Percentiles rank a stretch among this genome's conserved stretches.
phyloP scores from a whole-genome alignment of 345 rosid species.

The Camelina neglecta region DNA sequence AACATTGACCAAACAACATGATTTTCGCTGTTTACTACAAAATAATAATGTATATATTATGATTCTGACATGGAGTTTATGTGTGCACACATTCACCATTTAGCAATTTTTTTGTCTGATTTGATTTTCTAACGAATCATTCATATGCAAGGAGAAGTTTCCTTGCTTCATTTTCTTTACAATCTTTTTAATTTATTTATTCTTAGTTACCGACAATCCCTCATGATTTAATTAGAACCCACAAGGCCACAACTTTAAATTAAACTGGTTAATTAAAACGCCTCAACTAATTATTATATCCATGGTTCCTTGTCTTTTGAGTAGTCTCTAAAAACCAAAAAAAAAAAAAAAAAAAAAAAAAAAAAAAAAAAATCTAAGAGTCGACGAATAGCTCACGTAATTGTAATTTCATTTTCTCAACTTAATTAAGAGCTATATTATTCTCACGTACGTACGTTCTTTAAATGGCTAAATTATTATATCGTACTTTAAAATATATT shows the following conservation, averaged over 20 bases:
- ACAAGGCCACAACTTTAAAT: conserved; percentile 17
- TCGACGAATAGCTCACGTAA: neutral
- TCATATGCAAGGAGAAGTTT: conserved; percentile 26
- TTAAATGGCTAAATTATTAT: neutral
- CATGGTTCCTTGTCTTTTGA: neutral
- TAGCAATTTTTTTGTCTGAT: neutral
- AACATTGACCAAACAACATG: conserved; percentile 10
- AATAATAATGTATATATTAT: too few species aligned
- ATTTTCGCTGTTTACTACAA: neutral
- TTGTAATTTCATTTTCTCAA: neutral
- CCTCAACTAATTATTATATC: neutral
- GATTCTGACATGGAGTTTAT: neutral
- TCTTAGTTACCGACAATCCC: neutral
- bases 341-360: too few species aligned
- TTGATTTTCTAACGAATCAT: neutral
- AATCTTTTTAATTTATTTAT: conserved; percentile 9
- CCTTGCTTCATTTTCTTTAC: conserved; percentile 11
- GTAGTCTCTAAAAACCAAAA: conserved; percentile 1
- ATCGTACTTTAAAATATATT: neutral
- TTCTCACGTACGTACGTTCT: neutral
- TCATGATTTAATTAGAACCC: conserved; percentile 21
- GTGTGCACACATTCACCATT: neutral
- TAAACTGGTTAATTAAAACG: neutral
- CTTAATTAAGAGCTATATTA: neutral
- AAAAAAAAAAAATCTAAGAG: neutral